Base-by-base conservation (phyloP, 495 filamentous ascomycete species). In the Cetradonia linearis region DNA sequence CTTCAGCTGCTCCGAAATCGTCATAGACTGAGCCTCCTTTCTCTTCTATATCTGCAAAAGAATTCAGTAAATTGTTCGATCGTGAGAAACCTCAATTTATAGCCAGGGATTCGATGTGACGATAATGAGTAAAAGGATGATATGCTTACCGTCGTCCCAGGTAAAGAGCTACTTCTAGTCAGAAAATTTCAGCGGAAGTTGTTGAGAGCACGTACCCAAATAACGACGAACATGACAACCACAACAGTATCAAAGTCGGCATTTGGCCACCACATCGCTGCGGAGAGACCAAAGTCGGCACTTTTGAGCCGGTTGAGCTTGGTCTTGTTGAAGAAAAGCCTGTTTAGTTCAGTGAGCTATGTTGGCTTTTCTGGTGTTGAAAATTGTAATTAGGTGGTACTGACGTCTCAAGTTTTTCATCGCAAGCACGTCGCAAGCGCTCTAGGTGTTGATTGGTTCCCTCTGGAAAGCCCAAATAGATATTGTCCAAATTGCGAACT, bases 141-240 rank as follows among this genome's bases (percentile, higher is more conserved):
- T 9, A 34, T n/a, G 31, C 50, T 54, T n/a, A 54, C 50, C 50
- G 18, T 54, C 50, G 34, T 54, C 50, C 50, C 50, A 54, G 33
- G 50, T 54, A 23, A 54, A 54, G 13, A 54, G 9, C 50, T 54
- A 10, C 20, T 4, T n/a, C n/a, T 23, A 13, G 31, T 54, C 31
- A 54, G 50, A 8, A 16, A 36, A 13, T 34, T 25, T 9, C 7
- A 54, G 5, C 4, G 28, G 16, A 18, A 16, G 18, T 11, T 2
- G 20, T n/a, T 54, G 9, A 23, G n/a, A 54, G n/a, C 30, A 36
- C 50, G 13, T 25, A 54, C 50, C 50, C 50, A 54, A 9, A 54
- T 54, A 9, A 54, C 8, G 20, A 54, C 9, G 50, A 23, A 54
- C 30, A 54, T 31, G 20, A 5, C 28, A 9, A 36, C 27, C 18